phyloP scores from a whole-genome alignment of 768 basidiomycete species.

The Collybia sp. region DNA sequence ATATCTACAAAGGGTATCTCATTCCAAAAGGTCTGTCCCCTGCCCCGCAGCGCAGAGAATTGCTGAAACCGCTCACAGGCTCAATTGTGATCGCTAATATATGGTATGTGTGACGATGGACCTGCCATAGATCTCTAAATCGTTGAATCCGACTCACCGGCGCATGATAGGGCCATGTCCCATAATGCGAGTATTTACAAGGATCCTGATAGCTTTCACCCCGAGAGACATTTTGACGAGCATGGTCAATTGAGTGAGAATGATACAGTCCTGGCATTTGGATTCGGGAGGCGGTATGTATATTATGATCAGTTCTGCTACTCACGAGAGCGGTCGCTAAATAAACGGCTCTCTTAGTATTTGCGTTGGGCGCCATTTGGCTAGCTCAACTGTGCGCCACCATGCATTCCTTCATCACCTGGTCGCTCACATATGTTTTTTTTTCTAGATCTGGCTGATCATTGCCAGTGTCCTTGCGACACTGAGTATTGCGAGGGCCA shows the following conservation, averaged over 20 bases:
- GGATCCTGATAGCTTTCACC: background rate
- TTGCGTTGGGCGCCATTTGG: background rate
- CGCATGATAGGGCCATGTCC: background rate
- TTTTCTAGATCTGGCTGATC: background rate
- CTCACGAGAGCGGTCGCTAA: background rate
- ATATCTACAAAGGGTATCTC: background rate
- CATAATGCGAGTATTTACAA: background rate
- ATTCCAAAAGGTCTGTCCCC: background rate
- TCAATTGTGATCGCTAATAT: conserved; percentile 6
- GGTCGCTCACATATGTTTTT: background rate
- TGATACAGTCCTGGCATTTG: background rate
- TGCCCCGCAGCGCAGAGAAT: background rate
- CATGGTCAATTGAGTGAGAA: background rate
- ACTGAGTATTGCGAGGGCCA: background rate
- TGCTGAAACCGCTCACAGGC: background rate
- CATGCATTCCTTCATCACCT: background rate
- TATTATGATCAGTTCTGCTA: background rate
- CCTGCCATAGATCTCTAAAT: background rate
- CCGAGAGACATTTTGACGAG: background rate
- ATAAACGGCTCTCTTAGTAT: background rate
- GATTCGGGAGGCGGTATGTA: background rate
- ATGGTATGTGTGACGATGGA: conserved; percentile 1
- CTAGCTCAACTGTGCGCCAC: background rate
- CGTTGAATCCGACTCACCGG: background rate
- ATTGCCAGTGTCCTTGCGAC: background rate